Evolutionary conservation across 257 asterid genomes (phyloP).

Genomic region (Misopates orontium): DNA sequence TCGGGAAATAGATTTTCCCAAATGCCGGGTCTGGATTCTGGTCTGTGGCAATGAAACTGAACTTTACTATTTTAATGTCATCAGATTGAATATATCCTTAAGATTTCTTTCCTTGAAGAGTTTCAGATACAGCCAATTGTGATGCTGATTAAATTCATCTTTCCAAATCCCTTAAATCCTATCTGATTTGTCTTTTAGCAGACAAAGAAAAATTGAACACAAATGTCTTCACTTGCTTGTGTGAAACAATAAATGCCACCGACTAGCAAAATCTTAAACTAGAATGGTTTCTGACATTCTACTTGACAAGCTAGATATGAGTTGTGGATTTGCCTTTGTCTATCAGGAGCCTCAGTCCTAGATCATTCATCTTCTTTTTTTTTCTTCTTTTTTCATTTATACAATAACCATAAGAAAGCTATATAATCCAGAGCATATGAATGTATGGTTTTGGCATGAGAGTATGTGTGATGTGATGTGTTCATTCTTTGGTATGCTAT

Average conservation of each 20-base stretch:
- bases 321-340: background rate
- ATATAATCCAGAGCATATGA: too few relatives aligned
- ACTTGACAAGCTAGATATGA: too few relatives aligned
- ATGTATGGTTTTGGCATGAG: too few relatives aligned
- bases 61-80: background rate
- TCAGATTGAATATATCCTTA: background rate
- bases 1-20: background rate
- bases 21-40: background rate
- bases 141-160: background rate
- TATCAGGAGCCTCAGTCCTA: background rate
- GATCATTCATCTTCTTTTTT: background rate
- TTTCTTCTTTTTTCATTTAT: too few relatives aligned
- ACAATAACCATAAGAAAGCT: too few relatives aligned
- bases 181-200: too few relatives aligned
- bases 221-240: too few relatives aligned
- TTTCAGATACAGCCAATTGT: background rate
- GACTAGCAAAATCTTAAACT: too few relatives aligned
- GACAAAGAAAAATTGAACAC: too few relatives aligned
- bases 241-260: too few relatives aligned
- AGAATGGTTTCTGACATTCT: too few relatives aligned
- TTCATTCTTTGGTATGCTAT: background rate
- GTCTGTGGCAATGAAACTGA: background rate
- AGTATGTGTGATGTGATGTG: too few relatives aligned
- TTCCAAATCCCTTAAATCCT: background rate
- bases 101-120: background rate